These are phyloP conservation scores for Amborella trichopoda DNA, from an alignment of 164 flowering plant species.

Conservation along the genomic window DNA sequence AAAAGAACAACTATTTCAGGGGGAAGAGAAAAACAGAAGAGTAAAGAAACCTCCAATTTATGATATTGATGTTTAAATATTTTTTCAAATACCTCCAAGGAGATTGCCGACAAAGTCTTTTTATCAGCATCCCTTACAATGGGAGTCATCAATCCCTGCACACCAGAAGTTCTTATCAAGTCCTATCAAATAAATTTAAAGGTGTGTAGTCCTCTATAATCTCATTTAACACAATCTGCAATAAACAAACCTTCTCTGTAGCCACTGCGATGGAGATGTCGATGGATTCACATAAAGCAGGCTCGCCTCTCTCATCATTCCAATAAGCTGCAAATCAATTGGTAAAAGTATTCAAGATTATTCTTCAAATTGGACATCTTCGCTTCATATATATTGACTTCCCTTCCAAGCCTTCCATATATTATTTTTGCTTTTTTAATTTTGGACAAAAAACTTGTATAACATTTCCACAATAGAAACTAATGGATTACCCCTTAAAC, in stretches of 20 bases:
- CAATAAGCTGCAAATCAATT: conserved; percentile 53
- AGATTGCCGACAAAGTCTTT: conserved; percentile 76
- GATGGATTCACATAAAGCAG: conserved; percentile 48
- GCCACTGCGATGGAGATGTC: conserved; percentile 98
- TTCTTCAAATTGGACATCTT: background rate
- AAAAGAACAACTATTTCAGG: too few relatives aligned
- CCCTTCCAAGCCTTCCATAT: too few relatives aligned
- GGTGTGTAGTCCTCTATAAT: background rate
- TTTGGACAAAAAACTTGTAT: too few relatives aligned
- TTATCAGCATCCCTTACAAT: conserved; percentile 92
- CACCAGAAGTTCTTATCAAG: conserved; percentile 4
- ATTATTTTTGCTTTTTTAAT: too few relatives aligned
- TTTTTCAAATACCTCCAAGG: conserved; percentile 50
- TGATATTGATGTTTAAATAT: too few relatives aligned
- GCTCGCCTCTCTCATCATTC: conserved; percentile 67
- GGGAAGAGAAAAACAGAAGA: too few relatives aligned
- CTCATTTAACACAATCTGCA: conserved; percentile 1
- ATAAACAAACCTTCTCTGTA: conserved; percentile 69
- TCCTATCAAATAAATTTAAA: too few relatives aligned
- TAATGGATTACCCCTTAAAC: too few relatives aligned
- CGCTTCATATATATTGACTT: background rate
- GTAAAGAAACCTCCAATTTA: too few relatives aligned
- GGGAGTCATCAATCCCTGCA: conserved; percentile 98
- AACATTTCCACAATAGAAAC: too few relatives aligned
- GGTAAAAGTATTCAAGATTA: background rate